Evolutionary conservation across 2,329 filamentous ascomycete species (phyloP).

Genomic region (Neoarthrinium moseri): DNA sequence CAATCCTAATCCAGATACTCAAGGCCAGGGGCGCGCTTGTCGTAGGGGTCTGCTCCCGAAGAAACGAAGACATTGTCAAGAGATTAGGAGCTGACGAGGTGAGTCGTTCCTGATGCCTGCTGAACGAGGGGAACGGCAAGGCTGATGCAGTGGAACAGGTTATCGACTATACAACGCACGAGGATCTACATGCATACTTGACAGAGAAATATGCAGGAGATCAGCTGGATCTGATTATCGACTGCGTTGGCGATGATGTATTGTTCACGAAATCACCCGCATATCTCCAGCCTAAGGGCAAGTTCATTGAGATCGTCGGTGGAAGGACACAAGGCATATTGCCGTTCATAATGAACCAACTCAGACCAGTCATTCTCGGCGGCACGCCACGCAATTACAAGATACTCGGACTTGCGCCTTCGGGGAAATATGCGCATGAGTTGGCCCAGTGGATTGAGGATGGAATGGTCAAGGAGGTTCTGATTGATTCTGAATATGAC

Average conservation of each 20-base stretch:
- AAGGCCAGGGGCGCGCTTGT: slow-evolving; percentile 8
- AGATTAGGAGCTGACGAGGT: slow-evolving; percentile 10
- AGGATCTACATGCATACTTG: slow-evolving; percentile 3
- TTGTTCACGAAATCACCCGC: slow-evolving; percentile 3
- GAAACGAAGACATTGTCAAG: slow-evolving; percentile 6
- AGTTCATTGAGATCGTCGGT: slow-evolving; percentile 30
- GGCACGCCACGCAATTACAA: slow-evolving; percentile 28
- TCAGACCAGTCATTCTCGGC: slow-evolving; percentile 28
- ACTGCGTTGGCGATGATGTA: slow-evolving; percentile 10
- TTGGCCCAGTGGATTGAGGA: slow-evolving; percentile 24
- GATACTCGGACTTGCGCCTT: slow-evolving; percentile 26
- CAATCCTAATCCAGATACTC: slow-evolving; percentile 10
- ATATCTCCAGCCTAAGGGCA: slow-evolving; percentile 8
- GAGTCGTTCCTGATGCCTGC: background rate
- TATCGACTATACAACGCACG: slow-evolving; percentile 11
- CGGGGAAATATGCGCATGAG: slow-evolving; percentile 22
- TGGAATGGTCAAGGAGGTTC: slow-evolving; percentile 23
- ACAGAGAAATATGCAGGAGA: background rate
- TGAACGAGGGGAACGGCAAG: too few species aligned
- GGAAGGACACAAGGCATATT: slow-evolving; percentile 26
- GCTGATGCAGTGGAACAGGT: too few species aligned
- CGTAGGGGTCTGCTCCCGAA: slow-evolving; percentile 8
- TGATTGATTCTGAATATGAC: slow-evolving; percentile 28
- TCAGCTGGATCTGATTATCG: slow-evolving; percentile 10
- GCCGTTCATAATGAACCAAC: slow-evolving; percentile 28